phyloP scores from a whole-genome alignment of 2,329 filamentous ascomycete genomes.

The Emmonsiellopsis sp. region DNA sequence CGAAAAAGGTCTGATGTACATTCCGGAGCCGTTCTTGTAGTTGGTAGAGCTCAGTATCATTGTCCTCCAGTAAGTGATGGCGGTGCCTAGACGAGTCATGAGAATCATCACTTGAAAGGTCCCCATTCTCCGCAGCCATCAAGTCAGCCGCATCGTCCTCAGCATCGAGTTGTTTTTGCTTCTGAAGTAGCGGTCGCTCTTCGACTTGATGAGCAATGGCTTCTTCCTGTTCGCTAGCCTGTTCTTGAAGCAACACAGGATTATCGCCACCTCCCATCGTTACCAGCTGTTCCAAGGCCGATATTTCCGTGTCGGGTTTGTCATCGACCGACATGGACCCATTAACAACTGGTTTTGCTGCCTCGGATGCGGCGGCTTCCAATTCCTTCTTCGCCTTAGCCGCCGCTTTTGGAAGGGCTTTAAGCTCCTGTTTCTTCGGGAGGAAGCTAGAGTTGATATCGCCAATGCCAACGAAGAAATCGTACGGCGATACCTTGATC shows the following conservation, averaged over 20 bases:
- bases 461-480: constrained; percentile 96
- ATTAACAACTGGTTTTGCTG: constrained; percentile 22
- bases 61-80: constrained; percentile 76
- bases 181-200: constrained; percentile 78
- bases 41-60: constrained; percentile 71
- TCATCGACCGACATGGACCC: constrained; percentile 14
- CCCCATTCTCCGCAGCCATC: constrained; percentile 35
- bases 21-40: constrained; percentile 66
- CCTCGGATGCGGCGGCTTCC: constrained; percentile 3
- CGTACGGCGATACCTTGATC: constrained; percentile 89
- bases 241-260: constrained; percentile 57
- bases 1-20: constrained; percentile 73
- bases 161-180: constrained; percentile 84
- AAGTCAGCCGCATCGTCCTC: constrained; percentile 59
- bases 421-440: constrained; percentile 58
- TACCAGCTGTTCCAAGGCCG: constrained; percentile 65
- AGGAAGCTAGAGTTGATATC: constrained; percentile 98
- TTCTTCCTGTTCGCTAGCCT: constrained; percentile 78
- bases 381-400: constrained; percentile 17
- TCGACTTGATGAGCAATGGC: constrained; percentile 79
- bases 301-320: constrained; percentile 31
- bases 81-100: constrained; percentile 36
- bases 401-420: constrained; percentile 30
- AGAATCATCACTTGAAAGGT: constrained; percentile 29
- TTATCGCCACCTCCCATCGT: constrained; percentile 65